Evolutionary conservation across 352 stramenopile species (phyloP), one percentile per base, ranked within the genome.

Genomic region (Stephanocyclus meneghinianus): DNA sequence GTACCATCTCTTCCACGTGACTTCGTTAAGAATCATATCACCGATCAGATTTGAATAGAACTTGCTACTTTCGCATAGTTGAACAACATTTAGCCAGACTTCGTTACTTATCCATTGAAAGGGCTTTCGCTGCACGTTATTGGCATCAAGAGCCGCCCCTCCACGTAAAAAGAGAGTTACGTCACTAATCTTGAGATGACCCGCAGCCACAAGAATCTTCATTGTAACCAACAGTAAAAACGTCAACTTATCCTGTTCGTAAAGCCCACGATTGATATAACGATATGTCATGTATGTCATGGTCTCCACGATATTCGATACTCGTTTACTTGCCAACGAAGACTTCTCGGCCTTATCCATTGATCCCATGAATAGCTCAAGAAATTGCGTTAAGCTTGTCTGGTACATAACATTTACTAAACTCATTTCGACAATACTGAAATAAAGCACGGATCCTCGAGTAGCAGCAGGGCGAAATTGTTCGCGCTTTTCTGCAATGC

Each of bases 361-460:
- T 0, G 95, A 98, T 56, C 96, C 95, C 94, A 98, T 98, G 78
- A 99, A 99, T 26, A 99, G 83, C 67, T 95, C 92, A 42, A 99
- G 78, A 85, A 99, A 99, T 89, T 99, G 97, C 71, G 96, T 96
- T 45, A 99, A 84, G 9, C 95, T 98, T 40, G 97, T 99, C 90
- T 99, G 97, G 90, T 99, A 99, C 97, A 99, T 99, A 73, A 96
- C 97, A 85, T 99, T 99, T 55, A 99, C 97, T 55, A 97, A 79
- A 63, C 95, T 98, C 70, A 98, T 98, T 84, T 99, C 97, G 29
- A 99, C 97, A 71, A 99, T 97, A 2, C 95, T 97, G 80, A 99
- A 99, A 76, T 99, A 99, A 0, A 99, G 86, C 21, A 99, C 96
- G 7, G 96, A 98, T 68, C 96, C 97, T 37, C 97, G 92, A 10